These are phyloP conservation scores for Hymenoscyphus albidus DNA, from an alignment of 2,329 filamentous ascomycete species.

Conservation along the genomic window DNA sequence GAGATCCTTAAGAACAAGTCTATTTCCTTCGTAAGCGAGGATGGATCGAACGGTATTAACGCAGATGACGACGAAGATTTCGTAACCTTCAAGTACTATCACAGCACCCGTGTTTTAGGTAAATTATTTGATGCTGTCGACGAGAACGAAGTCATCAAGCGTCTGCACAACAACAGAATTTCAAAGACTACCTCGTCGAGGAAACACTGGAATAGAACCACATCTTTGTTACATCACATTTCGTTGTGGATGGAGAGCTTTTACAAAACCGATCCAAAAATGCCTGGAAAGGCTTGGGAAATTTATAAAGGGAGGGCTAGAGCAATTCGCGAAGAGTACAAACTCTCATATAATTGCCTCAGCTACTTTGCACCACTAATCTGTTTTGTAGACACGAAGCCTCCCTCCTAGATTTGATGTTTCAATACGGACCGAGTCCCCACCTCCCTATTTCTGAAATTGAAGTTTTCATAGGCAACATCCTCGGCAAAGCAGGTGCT, in stretches of 20 bases:
- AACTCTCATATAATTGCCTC: background rate
- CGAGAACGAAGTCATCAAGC: conserved; percentile 4
- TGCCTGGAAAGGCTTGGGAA: background rate
- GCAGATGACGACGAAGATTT: background rate
- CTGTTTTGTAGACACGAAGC: background rate
- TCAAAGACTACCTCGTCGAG: background rate
- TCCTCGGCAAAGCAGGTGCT: conserved; percentile 3
- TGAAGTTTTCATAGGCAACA: conserved; percentile 2
- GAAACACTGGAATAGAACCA: background rate
- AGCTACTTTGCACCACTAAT: background rate
- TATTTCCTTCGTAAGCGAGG: conserved; percentile 2
- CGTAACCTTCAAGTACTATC: conserved; percentile 2
- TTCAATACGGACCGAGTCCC: background rate
- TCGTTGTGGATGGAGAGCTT: background rate
- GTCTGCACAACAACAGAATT: background rate
- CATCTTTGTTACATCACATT: background rate
- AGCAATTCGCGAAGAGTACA: background rate
- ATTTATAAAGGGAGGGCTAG: background rate
- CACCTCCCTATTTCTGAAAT: background rate
- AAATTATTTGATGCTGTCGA: conserved; percentile 3
- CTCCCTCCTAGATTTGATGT: background rate
- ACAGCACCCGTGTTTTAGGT: background rate
- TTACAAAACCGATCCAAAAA: background rate
- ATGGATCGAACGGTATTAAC: background rate
- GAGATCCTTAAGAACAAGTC: conserved; percentile 2